These are phyloP conservation scores for Fusarium nurragi DNA, from an alignment of 2,329 filamentous ascomycete genomes.

Conservation along the genomic window DNA sequence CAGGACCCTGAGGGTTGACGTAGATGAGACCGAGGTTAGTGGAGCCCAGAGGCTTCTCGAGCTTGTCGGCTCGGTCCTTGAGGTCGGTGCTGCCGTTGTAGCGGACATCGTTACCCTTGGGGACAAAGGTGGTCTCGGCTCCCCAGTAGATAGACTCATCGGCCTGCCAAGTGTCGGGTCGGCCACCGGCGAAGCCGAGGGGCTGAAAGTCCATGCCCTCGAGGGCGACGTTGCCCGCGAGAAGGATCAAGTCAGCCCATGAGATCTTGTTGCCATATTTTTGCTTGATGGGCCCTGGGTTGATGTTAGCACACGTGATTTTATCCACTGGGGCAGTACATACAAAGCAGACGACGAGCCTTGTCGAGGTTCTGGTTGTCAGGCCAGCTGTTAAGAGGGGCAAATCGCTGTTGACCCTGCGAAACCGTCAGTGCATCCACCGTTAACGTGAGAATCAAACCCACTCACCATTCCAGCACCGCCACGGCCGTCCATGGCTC, in stretches of 20 bases:
- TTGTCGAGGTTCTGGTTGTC: constrained; percentile 84
- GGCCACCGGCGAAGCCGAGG: constrained; percentile 78
- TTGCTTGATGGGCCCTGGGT: constrained; percentile 74
- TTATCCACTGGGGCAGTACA: background rate
- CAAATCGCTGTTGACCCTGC: constrained; percentile 78
- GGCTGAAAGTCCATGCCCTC: constrained; percentile 80
- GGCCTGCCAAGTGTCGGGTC: constrained; percentile 77
- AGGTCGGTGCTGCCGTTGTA: constrained; percentile 67
- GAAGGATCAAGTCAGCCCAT: constrained; percentile 77
- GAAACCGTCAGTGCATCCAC: background rate
- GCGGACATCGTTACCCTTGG: constrained; percentile 72
- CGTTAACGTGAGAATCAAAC: no score
- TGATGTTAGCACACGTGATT: background rate
- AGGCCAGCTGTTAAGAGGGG: constrained; percentile 82
- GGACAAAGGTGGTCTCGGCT: constrained; percentile 75
- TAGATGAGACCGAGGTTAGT: constrained; percentile 76
- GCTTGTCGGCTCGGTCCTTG: constrained; percentile 63
- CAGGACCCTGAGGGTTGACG: constrained; percentile 82
- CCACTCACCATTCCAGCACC: constrained; percentile 67
- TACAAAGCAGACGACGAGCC: constrained; percentile 77
- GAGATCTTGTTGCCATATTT: constrained; percentile 87
- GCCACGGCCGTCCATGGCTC: constrained; percentile 77
- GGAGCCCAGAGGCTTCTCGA: constrained; percentile 74
- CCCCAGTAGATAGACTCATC: constrained; percentile 84
- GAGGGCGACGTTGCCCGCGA: constrained; percentile 79